Evolutionary conservation across 805 yeast species (phyloP).

Genomic region (Myxozyma lipomycoides): DNA sequence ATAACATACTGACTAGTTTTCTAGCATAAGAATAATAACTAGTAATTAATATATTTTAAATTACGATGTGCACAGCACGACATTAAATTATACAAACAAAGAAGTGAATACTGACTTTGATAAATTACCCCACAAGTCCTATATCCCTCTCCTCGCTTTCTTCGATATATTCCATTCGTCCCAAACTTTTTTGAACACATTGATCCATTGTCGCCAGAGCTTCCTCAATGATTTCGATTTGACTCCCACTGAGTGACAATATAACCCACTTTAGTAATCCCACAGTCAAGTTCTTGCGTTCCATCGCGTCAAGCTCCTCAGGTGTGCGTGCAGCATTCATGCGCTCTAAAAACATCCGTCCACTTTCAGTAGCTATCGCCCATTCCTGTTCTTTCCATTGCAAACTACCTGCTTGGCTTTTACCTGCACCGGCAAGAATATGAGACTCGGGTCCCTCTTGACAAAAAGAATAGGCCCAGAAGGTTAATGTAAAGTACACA

Average conservation of each 20-base stretch:
- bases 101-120: neutral
- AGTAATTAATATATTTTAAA: too few relatives aligned
- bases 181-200: constrained; percentile 26
- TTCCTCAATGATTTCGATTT: constrained; percentile 33
- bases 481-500: constrained; percentile 32
- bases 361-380: constrained; percentile 24
- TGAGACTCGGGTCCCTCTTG: constrained; percentile 36
- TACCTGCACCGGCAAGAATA: constrained; percentile 11
- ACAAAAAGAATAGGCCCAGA: constrained; percentile 38
- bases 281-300: constrained; percentile 47
- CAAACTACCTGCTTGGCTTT: neutral
- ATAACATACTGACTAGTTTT: too few relatives aligned
- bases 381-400: constrained; percentile 20
- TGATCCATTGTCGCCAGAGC: constrained; percentile 20
- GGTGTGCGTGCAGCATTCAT: constrained; percentile 41
- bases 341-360: constrained; percentile 47
- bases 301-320: constrained; percentile 33
- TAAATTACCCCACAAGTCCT: neutral
- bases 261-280: constrained; percentile 47
- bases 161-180: constrained; percentile 9
- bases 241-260: constrained; percentile 30
- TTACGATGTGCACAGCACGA: too few relatives aligned
- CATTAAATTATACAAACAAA: too few relatives aligned
- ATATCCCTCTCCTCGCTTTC: neutral
- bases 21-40: too few relatives aligned